phyloP scores from a whole-genome alignment of 2,329 filamentous ascomycete genomes.

The Podosphaera fusca region DNA sequence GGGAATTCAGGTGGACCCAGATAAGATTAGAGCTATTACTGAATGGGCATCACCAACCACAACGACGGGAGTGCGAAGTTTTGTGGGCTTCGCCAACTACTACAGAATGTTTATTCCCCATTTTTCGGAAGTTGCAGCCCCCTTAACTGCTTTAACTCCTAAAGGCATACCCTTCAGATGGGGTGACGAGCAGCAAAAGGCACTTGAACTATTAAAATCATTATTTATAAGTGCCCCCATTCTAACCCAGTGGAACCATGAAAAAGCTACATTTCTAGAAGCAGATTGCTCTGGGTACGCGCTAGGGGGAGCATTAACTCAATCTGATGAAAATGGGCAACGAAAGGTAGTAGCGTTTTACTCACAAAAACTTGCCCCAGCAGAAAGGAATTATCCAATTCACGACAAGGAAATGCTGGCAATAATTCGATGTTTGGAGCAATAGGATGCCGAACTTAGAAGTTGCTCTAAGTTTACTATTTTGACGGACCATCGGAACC shows the following conservation, averaged over 20 bases:
- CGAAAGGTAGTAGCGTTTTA: neutral
- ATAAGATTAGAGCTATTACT: neutral
- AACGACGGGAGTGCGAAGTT: neutral
- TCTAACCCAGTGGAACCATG: neutral
- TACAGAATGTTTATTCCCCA: neutral
- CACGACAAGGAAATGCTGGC: neutral
- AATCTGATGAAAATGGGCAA: neutral
- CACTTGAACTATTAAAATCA: neutral
- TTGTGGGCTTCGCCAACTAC: constrained; percentile 1
- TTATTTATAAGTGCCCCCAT: neutral
- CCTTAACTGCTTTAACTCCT: neutral
- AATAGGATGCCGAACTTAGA: neutral
- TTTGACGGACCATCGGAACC: neutral
- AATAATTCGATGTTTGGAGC: neutral
- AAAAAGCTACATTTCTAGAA: neutral
- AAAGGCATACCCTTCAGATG: neutral
- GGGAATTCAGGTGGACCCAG: neutral
- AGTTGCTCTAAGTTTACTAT: neutral
- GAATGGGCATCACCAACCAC: neutral
- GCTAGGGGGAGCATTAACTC: neutral
- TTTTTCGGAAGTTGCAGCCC: neutral
- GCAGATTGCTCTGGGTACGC: neutral
- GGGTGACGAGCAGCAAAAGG: neutral
- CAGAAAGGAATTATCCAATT: neutral
- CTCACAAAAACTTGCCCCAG: neutral